Percentiles rank a stretch among this genome's conserved stretches.
These are phyloP conservation scores for Epichloe glyceriae DNA, from an alignment of 2,329 filamentous ascomycete species.

Conservation along the genomic window DNA sequence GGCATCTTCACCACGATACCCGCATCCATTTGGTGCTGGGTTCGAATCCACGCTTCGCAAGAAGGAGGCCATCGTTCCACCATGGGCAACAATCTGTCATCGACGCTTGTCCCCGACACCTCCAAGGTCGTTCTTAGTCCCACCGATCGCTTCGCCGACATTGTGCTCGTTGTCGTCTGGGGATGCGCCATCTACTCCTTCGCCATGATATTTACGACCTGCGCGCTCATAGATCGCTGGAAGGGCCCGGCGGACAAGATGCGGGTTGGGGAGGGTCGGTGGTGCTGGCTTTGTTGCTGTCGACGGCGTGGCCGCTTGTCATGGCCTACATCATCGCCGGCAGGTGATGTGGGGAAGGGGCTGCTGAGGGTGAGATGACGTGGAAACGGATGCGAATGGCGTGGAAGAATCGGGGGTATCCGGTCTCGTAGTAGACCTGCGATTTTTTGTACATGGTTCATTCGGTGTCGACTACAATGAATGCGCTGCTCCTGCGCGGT, in stretches of 20 bases:
- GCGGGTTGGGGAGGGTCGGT: conserved; percentile 17
- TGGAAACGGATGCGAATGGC: no score
- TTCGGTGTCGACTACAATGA: no score
- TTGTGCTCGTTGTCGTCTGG: conserved; percentile 24
- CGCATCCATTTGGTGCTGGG: no score
- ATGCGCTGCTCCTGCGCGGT: no score
- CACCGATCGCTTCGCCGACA: conserved; percentile 17
- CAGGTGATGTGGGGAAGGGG: not conserved
- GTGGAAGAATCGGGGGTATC: no score
- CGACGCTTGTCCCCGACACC: conserved; percentile 23
- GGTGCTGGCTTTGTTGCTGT: conserved; percentile 19
- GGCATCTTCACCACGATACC: no score
- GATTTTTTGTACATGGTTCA: no score
- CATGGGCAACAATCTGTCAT: conserved; percentile 31
- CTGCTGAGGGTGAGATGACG: no score
- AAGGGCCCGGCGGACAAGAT: conserved; percentile 24
- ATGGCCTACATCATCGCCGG: conserved; percentile 20
- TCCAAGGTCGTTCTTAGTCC: conserved; percentile 21
- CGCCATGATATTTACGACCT: conserved; percentile 29
- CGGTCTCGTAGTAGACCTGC: no score
- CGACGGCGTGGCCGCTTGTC: conserved; percentile 24
- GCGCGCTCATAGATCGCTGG: conserved; percentile 30
- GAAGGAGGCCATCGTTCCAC: not conserved
- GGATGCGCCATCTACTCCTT: conserved; percentile 21
- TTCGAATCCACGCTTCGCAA: no score